Conservation (phyloP, 768 basidiomycete species). For the Tylopilus plumbeoviolaceoides region DNA sequence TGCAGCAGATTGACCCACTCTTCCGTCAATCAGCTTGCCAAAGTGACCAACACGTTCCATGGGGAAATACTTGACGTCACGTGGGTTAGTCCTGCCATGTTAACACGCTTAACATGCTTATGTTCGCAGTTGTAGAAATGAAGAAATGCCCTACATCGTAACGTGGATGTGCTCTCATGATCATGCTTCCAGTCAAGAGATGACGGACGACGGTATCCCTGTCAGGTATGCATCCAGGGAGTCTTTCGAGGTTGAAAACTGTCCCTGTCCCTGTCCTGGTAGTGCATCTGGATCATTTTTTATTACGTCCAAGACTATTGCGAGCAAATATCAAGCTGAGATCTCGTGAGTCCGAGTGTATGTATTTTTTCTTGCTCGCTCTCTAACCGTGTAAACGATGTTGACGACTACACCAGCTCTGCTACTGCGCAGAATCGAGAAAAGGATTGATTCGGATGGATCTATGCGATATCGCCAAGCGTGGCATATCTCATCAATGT, state of each 20-base stretch:
- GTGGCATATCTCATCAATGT: neutral
- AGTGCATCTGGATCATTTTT: neutral
- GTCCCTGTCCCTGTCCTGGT: neutral
- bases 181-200: too few species aligned
- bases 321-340: neutral
- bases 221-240: neutral
- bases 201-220: too few species aligned
- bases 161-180: too few species aligned
- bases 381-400: neutral
- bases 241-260: neutral
- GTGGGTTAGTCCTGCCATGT: too few species aligned
- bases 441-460: neutral
- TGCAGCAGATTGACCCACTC: neutral
- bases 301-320: neutral
- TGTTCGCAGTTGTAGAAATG: too few species aligned
- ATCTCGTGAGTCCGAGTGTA: neutral
- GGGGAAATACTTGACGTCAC: neutral
- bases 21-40: neutral
- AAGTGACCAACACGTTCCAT: neutral
- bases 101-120: too few species aligned
- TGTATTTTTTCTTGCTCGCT: neutral
- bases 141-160: too few species aligned
- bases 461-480: slow-evolving; percentile 6
- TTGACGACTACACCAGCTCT: slow-evolving; percentile 2
- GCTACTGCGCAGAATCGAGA: slow-evolving; percentile 1